phyloP scores from a whole-genome alignment of 495 filamentous ascomycete genomes.

The Neurospora sp. region DNA sequence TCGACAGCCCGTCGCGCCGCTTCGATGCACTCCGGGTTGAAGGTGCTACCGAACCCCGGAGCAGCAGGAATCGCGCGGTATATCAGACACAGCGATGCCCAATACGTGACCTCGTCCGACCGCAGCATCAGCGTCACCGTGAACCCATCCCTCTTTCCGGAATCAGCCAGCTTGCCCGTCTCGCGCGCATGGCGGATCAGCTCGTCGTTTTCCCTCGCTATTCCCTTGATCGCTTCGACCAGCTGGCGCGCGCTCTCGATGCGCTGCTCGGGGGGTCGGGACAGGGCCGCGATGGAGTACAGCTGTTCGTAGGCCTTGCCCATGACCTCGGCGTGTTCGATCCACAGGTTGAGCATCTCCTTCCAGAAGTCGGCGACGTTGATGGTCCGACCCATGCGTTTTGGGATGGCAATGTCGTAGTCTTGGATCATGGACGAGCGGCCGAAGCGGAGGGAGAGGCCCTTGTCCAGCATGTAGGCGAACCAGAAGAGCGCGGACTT shows the following conservation, averaged over 20 bases:
- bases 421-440: slow-evolving; percentile 52
- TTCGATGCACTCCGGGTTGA: slow-evolving; percentile 51
- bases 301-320: slow-evolving; percentile 48
- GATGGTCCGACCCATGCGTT: slow-evolving; percentile 19
- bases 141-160: slow-evolving; percentile 11
- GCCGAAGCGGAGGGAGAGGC: slow-evolving; percentile 53
- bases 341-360: slow-evolving; percentile 37
- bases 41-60: slow-evolving; percentile 33
- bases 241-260: slow-evolving; percentile 25
- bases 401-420: slow-evolving; percentile 50
- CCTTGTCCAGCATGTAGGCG: slow-evolving; percentile 49
- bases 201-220: slow-evolving; percentile 7
- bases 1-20: slow-evolving; percentile 46
- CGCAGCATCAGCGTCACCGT: slow-evolving; percentile 38
- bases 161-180: slow-evolving; percentile 5
- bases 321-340: slow-evolving; percentile 44
- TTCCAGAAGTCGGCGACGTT: slow-evolving; percentile 23
- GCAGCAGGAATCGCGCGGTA: slow-evolving; percentile 51
- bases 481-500: slow-evolving; percentile 52
- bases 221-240: slow-evolving; percentile 12
- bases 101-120: slow-evolving; percentile 46
- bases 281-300: slow-evolving; percentile 51
- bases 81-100: slow-evolving; percentile 46
- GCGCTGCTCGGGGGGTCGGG: slow-evolving; percentile 36
- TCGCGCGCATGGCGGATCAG: slow-evolving; percentile 6